Base-by-base conservation (phyloP, 2,329 filamentous ascomycete genomes). In the Triangularia verruculosa region DNA sequence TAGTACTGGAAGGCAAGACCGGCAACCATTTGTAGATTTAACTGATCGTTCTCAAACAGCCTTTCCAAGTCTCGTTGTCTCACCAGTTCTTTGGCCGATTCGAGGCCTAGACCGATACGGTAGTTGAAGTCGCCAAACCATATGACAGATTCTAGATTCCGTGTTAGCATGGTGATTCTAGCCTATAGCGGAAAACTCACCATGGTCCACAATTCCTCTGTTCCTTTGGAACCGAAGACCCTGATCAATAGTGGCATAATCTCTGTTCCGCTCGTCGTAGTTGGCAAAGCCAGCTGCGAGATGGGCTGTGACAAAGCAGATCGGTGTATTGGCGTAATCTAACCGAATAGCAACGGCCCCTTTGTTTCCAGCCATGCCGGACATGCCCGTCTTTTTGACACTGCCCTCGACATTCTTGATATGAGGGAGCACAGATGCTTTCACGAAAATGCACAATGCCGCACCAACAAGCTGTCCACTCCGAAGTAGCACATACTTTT, bases 91-190 rank as follows among this genome's bases (percentile, higher is more conserved):
- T 91, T 89, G 7, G 92, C 91, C 64, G 84, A 88, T 43, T 97
- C 92, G 68, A 92, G 87, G 53, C 83, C 84, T 63, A 98, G 82
- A 1, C 93, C 94, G 70, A 99, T 96, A 17, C 95, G 89, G 76
- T 99, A 99, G 74, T 99, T 99, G 80, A 99, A 99, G 75, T 99
- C 95, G 4, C 95, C 95, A 51, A 97, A 84, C 94, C 95, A 99
- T 60, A 97, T 89, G 34, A 98, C 89, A 22, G 91, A 84, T 69
- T 89, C 86, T 83, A 53, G 25, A 34, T 47, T 66, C 5, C 24
- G 39, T 65, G 67, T 74, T 67, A 76, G 70, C 51, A 12, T 9
- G 1, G 13, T 8, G 0, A 34, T 4, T 12, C 9, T 47, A 2
- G 39, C 20, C 5, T 5, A n/a, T 13, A 11, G 20, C n/a, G 5